These are phyloP conservation scores for Papilionanthe hybrid DNA, from an alignment of 116 monocot species.

Conservation along the genomic window DNA sequence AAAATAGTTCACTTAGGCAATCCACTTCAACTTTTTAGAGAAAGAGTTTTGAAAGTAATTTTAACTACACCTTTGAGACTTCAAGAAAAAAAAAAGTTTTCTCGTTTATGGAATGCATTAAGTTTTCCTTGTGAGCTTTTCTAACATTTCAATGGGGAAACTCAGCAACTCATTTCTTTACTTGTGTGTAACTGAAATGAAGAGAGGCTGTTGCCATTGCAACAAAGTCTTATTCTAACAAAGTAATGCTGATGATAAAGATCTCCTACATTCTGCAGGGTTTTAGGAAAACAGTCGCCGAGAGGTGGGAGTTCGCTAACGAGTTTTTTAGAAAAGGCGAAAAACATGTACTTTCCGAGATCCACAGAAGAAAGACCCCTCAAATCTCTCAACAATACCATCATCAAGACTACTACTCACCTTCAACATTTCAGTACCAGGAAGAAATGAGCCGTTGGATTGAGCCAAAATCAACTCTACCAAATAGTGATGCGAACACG, in stretches of 20 bases:
- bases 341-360: constrained; percentile 74
- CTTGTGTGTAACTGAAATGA: too few relatives aligned
- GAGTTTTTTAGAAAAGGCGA: constrained; percentile 85
- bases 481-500: neutral
- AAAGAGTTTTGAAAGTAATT: neutral
- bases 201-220: too few relatives aligned
- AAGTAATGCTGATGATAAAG: neutral
- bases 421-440: neutral
- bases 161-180: too few relatives aligned
- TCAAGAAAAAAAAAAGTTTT: too few relatives aligned
- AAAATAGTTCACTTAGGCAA: neutral
- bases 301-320: constrained; percentile 94
- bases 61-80: too few relatives aligned
- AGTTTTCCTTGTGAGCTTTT: neutral
- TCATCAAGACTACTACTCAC: constrained; percentile 9
- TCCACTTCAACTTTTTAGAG: neutral
- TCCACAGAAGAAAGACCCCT: constrained; percentile 71
- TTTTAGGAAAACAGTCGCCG: constrained; percentile 83
- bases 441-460: constrained; percentile 11
- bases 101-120: neutral
- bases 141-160: neutral
- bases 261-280: constrained; percentile 45
- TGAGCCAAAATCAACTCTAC: constrained; percentile 13
- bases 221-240: neutral
- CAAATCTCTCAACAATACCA: constrained; percentile 32